A percentile compares a stretch with the other conserved stretches of the same genome.
These are phyloP conservation scores for Lachancea lanzarotensis DNA, from an alignment of 805 yeast species.

Conservation along the genomic window DNA sequence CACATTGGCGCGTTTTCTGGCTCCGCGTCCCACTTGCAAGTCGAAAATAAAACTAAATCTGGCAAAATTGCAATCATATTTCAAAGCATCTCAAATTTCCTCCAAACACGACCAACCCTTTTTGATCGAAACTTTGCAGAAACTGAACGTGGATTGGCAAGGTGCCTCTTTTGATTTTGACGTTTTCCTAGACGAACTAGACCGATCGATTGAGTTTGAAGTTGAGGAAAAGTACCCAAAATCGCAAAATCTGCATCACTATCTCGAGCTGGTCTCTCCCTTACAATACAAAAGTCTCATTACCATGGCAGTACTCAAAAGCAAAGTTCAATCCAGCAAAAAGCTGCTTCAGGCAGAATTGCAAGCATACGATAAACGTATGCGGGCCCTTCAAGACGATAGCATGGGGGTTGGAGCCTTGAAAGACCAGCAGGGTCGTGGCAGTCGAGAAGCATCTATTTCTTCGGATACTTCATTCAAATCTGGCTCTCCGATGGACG, in stretches of 20 bases:
- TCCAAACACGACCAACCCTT: conserved; percentile 1
- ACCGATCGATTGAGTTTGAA: conserved; percentile 3
- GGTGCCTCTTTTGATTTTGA: conserved; percentile 10
- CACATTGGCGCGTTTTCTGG: conserved; percentile 16
- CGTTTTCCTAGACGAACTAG: conserved; percentile 18
- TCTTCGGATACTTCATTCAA: neutral
- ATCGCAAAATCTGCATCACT: neutral
- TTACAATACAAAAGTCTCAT: conserved; percentile 18
- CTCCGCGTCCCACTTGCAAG: neutral
- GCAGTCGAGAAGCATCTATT: conserved; percentile 1
- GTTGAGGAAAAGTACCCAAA: neutral
- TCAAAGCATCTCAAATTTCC: neutral
- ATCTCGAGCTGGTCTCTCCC: conserved; percentile 6
- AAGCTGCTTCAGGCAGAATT: conserved; percentile 10
- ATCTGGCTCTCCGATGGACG: conserved; percentile 1
- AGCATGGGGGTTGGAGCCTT: neutral
- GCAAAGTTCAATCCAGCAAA: conserved; percentile 19
- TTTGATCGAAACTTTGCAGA: conserved; percentile 8
- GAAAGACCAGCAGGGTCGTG: neutral
- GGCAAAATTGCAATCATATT: neutral
- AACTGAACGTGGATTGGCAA: conserved; percentile 21
- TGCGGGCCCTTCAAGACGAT: conserved; percentile 3
- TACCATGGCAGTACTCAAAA: conserved; percentile 21
- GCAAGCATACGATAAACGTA: conserved; percentile 11
- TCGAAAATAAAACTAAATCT: neutral